Conservation (phyloP, 345 rosid genomes). For the Cochlearia excelsa region DNA sequence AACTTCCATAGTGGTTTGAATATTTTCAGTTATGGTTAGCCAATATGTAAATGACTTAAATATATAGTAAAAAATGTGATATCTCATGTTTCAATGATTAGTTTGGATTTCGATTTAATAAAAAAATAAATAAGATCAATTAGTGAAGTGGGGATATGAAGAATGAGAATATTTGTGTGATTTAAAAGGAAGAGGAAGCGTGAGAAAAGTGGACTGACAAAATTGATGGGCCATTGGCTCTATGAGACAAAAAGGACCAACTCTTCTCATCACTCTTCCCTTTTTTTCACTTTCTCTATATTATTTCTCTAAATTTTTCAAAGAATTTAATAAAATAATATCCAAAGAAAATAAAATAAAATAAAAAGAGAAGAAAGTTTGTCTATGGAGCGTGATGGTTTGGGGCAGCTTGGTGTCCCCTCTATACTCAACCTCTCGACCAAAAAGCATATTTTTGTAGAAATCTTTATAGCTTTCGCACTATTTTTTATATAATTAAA, state of each 20-base stretch:
- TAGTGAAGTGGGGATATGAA: conserved; percentile 5
- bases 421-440: conserved; percentile 40
- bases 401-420: conserved; percentile 40
- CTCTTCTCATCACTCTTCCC: conserved; percentile 40
- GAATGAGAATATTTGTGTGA: conserved; percentile 18
- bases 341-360: conserved; percentile 26
- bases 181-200: conserved; percentile 34
- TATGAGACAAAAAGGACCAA: conserved; percentile 42
- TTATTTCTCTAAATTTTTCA: conserved; percentile 13
- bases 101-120: too few species aligned
- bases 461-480: conserved; percentile 32
- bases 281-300: conserved; percentile 29
- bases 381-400: conserved; percentile 42
- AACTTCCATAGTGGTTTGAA: too few species aligned
- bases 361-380: conserved; percentile 32
- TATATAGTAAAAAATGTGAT: too few species aligned
- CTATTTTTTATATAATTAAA: conserved; percentile 30
- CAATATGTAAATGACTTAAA: too few species aligned
- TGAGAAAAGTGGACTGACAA: conserved; percentile 46
- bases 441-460: conserved; percentile 34
- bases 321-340: conserved; percentile 11
- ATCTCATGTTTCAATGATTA: too few species aligned
- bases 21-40: too few species aligned
- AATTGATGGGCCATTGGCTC: conserved; percentile 42
- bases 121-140: too few species aligned